Evolutionary conservation across 2,329 filamentous ascomycete species (phyloP).

Genomic region (Fusarium odoratissimum): DNA sequence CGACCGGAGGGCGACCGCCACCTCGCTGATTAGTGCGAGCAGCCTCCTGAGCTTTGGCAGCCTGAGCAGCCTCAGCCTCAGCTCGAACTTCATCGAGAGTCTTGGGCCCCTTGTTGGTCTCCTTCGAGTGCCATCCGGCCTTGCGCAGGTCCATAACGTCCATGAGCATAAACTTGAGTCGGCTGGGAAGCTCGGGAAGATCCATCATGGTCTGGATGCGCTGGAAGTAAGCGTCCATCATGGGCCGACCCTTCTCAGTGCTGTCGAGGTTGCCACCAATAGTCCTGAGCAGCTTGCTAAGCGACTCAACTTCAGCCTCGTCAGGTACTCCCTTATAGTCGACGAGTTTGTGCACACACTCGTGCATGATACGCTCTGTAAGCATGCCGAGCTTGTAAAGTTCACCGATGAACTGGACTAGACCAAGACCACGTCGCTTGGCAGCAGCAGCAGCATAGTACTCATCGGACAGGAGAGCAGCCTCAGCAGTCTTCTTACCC

Average conservation of each 20-base stretch:
- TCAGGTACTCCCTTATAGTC: constrained; percentile 95
- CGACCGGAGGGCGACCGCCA: constrained; percentile 75
- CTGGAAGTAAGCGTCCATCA: constrained; percentile 95
- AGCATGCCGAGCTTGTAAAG: constrained; percentile 99
- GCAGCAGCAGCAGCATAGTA: constrained; percentile 95
- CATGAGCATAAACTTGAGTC: constrained; percentile 96
- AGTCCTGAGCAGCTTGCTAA: constrained; percentile 91
- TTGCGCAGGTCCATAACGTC: constrained; percentile 88
- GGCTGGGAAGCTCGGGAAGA: constrained; percentile 82
- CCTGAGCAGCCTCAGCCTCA: constrained; percentile 80
- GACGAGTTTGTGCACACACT: constrained; percentile 96
- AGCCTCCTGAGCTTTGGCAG: constrained; percentile 82
- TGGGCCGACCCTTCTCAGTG: constrained; percentile 82
- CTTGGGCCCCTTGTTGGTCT: constrained; percentile 93
- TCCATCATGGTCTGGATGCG: constrained; percentile 87
- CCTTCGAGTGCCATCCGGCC: constrained; percentile 85
- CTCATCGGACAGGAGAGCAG: constrained; percentile 89
- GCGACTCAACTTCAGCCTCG: constrained; percentile 94
- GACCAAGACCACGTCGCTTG: constrained; percentile 95
- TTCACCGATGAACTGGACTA: constrained; percentile 99
- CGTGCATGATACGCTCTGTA: constrained; percentile 99
- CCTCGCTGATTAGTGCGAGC: constrained; percentile 73
- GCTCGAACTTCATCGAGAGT: constrained; percentile 92
- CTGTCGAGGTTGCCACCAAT: constrained; percentile 89
- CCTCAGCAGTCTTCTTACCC: constrained; percentile 72